Evolutionary conservation across 306 rosid species (phyloP), one percentile per base, ranked within the genome.

Genomic region (Prunus mongolica): DNA sequence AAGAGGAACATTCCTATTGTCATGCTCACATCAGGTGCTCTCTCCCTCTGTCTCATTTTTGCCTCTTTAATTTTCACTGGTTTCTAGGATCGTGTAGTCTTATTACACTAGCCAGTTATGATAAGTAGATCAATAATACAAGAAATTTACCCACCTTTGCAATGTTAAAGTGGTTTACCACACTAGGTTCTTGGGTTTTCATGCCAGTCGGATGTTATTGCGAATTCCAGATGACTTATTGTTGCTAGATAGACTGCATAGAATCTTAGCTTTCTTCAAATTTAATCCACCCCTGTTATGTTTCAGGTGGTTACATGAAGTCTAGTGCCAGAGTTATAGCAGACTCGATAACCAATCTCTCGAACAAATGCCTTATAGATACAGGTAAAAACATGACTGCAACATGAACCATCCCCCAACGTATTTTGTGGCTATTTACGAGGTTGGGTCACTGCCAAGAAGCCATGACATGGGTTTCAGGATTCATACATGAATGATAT

Each of bases 261-360:
- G 34, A 7, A 28, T 14, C 20, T 0, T 8, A 3, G 13, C 27
- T 20, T 20, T 0, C 16, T 20, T n/a, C 6, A 56, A 9, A 44
- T 54, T 28, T 14, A 64, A 74, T 27, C 19, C 30, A 32, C 30
- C 22, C 19, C 18, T 18, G 8, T 38, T 32, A 34, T 63, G 76
- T 82, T 81, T 79, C 93, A 95, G 98, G 98, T 65, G 98, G 98
- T 72, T 95, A 92, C 89, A 92, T 90, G 97, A 95, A 88, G 83
- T 88, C 97, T 64, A 90, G 93, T 76, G 97, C 98, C 25, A 82
- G 89, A 83, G 95, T 92, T 18, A 89, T 95, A 7, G 98, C 98
- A 63, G 93, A 95, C 85, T 95, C 97, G 24, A 87, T 95, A 12
- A 65, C 68, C 79, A 92, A 92, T 87, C 95, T 95, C 54, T 86